Conservation (phyloP, 495 filamentous ascomycete species). For the Annulohypoxylon maeteangense region DNA sequence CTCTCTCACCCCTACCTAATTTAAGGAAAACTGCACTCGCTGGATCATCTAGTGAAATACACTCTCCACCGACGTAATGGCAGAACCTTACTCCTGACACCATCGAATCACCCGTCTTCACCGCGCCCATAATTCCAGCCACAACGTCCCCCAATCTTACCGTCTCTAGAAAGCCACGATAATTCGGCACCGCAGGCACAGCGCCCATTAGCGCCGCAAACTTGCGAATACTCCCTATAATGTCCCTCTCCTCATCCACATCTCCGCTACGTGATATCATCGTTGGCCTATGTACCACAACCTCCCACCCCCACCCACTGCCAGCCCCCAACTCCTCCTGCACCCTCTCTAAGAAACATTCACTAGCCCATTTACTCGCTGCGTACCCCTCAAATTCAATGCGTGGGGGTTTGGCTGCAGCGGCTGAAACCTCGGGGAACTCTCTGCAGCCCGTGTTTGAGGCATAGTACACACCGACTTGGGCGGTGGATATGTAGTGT, state of each 20-base stretch:
- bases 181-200: not conserved
- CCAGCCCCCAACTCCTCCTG: not conserved
- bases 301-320: constrained; percentile 30
- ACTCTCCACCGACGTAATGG: not conserved
- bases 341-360: constrained; percentile 57
- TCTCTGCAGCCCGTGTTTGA: not conserved
- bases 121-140: not conserved
- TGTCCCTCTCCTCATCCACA: not conserved
- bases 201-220: not conserved
- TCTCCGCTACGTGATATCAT: not conserved
- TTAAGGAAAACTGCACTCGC: not conserved
- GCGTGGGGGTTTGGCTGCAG: not conserved
- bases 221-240: not conserved
- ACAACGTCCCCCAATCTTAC: not conserved
- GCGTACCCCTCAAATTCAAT: constrained; percentile 55
- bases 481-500: constrained; percentile 61
- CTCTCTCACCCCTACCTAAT: not conserved
- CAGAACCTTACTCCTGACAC: not conserved
- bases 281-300: constrained; percentile 49
- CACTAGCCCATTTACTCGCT: constrained; percentile 65
- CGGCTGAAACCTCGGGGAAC: not conserved
- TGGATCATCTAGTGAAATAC: not conserved
- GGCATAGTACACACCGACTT: not conserved
- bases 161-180: not conserved
- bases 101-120: not conserved